Evolutionary conservation across 169 alveolate genomes (phyloP).

Genomic region (Cryptosporidium andersoni): DNA sequence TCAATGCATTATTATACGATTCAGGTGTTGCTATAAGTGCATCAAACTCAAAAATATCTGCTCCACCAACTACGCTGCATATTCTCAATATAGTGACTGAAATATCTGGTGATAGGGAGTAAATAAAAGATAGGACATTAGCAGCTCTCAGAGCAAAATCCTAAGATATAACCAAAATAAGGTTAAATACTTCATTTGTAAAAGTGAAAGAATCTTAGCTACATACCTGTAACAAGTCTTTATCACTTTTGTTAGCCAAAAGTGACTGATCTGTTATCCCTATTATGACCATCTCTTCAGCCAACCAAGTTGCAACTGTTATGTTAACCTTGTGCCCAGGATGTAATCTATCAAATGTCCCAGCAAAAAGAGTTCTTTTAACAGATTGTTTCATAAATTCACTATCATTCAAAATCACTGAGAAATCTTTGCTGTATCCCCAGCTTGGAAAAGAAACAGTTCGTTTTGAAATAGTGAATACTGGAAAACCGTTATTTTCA

Average conservation of each 20-base stretch:
- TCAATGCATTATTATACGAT: slow-evolving; percentile 38
- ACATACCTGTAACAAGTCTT: slow-evolving; percentile 61
- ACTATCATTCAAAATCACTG: not conserved
- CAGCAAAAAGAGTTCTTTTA: slow-evolving; percentile 73
- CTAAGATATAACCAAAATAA: slow-evolving; percentile 2
- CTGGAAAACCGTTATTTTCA: slow-evolving; percentile 6
- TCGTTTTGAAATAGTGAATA: slow-evolving; percentile 8
- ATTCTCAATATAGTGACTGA: slow-evolving; percentile 67
- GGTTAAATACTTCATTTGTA: not conserved
- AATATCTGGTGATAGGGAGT: slow-evolving; percentile 53
- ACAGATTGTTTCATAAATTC: slow-evolving; percentile 38
- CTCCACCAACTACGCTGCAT: slow-evolving; percentile 59
- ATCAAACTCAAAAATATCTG: slow-evolving; percentile 70
- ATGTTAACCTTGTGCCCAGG: slow-evolving; percentile 77
- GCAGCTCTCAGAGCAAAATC: slow-evolving; percentile 66
- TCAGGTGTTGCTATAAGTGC: slow-evolving; percentile 71
- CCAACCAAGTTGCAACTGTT: slow-evolving; percentile 73
- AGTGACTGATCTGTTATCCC: slow-evolving; percentile 73
- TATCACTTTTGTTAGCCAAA: slow-evolving; percentile 64
- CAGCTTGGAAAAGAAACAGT: slow-evolving; percentile 21
- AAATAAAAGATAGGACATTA: slow-evolving; percentile 47
- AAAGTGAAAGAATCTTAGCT: not conserved
- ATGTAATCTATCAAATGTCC: slow-evolving; percentile 78
- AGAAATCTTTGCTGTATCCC: slow-evolving; percentile 8
- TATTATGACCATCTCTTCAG: slow-evolving; percentile 62